Conservation (phyloP, 1,284 basidiomycete genomes). For the Puccinia hordei region DNA sequence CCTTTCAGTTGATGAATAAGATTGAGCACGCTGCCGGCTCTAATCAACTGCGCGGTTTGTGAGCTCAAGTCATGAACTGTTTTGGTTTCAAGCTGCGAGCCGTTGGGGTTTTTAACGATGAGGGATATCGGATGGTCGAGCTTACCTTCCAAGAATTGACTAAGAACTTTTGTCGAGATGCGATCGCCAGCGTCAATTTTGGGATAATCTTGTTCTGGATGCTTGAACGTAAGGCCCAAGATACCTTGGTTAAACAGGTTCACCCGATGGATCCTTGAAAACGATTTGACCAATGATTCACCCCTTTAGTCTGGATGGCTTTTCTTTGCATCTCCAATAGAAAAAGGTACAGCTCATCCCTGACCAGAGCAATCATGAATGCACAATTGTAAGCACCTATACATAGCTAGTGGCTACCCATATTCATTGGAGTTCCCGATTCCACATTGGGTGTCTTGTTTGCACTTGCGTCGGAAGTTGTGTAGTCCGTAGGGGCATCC, state of each 20-base stretch:
- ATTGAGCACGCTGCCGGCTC: conserved; percentile 47
- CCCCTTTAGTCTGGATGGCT: too few species aligned
- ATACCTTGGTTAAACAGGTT: conserved; percentile 65
- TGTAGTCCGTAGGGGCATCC: too few species aligned
- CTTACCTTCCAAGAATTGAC: conserved; percentile 65
- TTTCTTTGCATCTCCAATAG: too few species aligned
- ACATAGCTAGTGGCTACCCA: too few species aligned
- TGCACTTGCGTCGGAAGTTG: too few species aligned
- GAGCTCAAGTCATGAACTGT: conserved; percentile 44
- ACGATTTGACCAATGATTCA: conserved; percentile 74
- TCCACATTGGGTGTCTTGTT: too few species aligned
- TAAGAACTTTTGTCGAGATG: conserved; percentile 66
- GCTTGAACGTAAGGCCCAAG: conserved; percentile 27
- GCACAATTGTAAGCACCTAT: too few species aligned
- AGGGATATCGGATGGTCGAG: conserved; percentile 66
- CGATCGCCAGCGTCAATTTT: conserved; percentile 67
- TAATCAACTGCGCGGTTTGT: conserved; percentile 43
- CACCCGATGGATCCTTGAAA: conserved; percentile 98
- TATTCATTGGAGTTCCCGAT: too few species aligned
- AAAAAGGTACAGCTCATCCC: too few species aligned
- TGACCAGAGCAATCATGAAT: too few species aligned
- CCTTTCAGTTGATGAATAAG: conserved; percentile 36
- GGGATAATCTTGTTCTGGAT: conserved; percentile 36
- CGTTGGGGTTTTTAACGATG: conserved; percentile 62
- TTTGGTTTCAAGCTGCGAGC: neutral